Evolutionary conservation across 225 moss, liverwort and hornwort species (phyloP), one percentile per base, ranked within the genome.

Genomic region (Ulota crispa): DNA sequence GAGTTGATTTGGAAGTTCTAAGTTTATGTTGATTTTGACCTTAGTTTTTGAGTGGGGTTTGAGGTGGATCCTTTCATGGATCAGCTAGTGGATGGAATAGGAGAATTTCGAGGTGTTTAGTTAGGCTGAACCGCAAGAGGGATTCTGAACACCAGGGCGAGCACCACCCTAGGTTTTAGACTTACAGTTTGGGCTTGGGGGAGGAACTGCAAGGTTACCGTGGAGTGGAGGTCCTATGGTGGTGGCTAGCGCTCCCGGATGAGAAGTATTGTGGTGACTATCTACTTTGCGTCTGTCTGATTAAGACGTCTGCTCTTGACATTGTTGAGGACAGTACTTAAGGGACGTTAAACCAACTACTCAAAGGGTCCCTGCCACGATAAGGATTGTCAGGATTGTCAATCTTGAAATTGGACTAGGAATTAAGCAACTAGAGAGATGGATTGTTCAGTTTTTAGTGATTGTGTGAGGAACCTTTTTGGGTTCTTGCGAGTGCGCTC

Each of bases 1-100:
- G 59, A 77, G 39, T 77, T 36, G 60, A 77, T 24, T 61, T 54
- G 60, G 55, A 78, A 68, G 73, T 55, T 69, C 28, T 50, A 10
- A 23, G 20, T 23, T 30, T n/a, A 54, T 18, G 7, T 63, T 62
- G 11, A 16, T 31, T 26, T 68, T 78, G 32, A 61, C 42, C 68
- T 61, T 42, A 11, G 23, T 55, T 24, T 61, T 62, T 2, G 43
- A 5, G 1, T 28, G 8, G 23, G 60, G 30, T 45, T 76, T 43
- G 50, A 59, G 47, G 62, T 36, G 27, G 63, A 69, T 68, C 47
- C 55, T 12, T n/a, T 0, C 42, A 5, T 68, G 78, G 23, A 73
- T 53, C 32, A 68, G 53, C 3, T 3, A 3, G 12, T 21, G 27
- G 13, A 9, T 68, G 57, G 37, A 75, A 47, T 30, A n/a, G 39